phyloP scores from a whole-genome alignment of 768 basidiomycete species.

The Cyathus striatus region DNA sequence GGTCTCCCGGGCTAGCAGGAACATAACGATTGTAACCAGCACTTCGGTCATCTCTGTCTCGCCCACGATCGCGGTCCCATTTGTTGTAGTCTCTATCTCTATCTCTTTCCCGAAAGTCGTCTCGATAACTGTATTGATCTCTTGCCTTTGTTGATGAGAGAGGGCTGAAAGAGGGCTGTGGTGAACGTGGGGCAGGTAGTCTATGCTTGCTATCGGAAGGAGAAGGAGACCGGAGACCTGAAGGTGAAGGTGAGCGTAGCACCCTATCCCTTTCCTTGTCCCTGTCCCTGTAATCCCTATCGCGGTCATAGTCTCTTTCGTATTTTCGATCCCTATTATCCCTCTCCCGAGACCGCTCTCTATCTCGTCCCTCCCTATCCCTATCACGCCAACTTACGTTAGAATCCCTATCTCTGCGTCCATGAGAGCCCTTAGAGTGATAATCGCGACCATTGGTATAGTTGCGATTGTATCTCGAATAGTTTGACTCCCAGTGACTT shows the following conservation, averaged over 20 bases:
- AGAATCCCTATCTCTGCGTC: too few species aligned
- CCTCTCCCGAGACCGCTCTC: too few species aligned
- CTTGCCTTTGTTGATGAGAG: constrained; percentile 25
- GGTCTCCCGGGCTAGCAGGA: neutral
- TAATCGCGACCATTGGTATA: too few species aligned
- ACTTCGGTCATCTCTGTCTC: constrained; percentile 5
- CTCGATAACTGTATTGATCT: constrained; percentile 21
- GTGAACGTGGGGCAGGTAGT: constrained; percentile 32
- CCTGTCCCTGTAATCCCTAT: constrained; percentile 20
- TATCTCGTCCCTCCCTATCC: too few species aligned
- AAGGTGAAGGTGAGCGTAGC: constrained; percentile 24
- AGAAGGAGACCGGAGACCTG: constrained; percentile 31
- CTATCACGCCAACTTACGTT: too few species aligned
- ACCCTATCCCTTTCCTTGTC: constrained; percentile 20
- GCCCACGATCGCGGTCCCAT: constrained; percentile 11
- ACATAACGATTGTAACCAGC: constrained; percentile 1
- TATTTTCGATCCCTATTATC: constrained; percentile 13
- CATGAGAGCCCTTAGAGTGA: too few species aligned
- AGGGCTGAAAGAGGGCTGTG: constrained; percentile 31
- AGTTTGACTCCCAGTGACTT: too few species aligned
- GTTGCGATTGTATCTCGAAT: too few species aligned
- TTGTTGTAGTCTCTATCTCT: constrained; percentile 11
- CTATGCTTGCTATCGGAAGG: constrained; percentile 29
- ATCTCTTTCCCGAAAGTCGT: constrained; percentile 9
- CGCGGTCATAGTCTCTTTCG: constrained; percentile 13